Percentiles rank a stretch among this genome's conserved stretches.
Evolutionary conservation across 2,329 filamentous ascomycete species (phyloP).

Genomic region (Thermochaetoides dissita): DNA sequence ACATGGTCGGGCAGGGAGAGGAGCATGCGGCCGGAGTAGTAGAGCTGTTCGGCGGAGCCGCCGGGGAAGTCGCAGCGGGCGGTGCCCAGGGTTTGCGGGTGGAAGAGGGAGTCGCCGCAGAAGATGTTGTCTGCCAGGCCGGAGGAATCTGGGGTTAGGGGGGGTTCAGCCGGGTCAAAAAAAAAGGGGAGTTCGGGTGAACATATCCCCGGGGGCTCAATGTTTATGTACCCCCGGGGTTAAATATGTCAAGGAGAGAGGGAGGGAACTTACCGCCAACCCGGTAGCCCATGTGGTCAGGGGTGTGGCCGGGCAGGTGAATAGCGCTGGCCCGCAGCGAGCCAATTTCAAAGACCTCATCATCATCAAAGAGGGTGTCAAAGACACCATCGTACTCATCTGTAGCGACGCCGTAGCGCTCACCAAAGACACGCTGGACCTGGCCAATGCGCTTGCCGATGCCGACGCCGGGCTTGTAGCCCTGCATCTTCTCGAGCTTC

Average conservation of each 20-base stretch:
- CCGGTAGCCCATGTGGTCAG: constrained; percentile 45
- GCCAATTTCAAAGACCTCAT: constrained; percentile 39
- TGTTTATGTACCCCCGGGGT: no score
- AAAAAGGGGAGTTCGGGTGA: neutral
- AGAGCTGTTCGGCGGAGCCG: constrained; percentile 31
- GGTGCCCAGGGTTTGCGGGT: constrained; percentile 33
- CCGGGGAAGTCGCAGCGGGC: constrained; percentile 43
- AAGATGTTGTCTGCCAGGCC: constrained; percentile 28
- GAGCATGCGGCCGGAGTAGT: constrained; percentile 27
- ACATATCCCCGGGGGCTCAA: neutral
- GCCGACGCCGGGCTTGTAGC: constrained; percentile 29
- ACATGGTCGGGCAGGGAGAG: constrained; percentile 28
- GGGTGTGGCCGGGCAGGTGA: constrained; percentile 46
- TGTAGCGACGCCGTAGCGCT: constrained; percentile 30
- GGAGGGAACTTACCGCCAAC: constrained; percentile 28
- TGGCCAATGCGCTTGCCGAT: constrained; percentile 39
- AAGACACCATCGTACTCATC: constrained; percentile 34
- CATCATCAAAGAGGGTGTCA: constrained; percentile 38
- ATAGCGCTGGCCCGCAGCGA: constrained; percentile 29
- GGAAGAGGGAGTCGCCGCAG: constrained; percentile 39
- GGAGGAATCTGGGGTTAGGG: no score
- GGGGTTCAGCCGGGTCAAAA: neutral
- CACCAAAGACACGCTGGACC: constrained; percentile 36
- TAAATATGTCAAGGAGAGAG: neutral
- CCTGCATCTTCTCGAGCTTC: constrained; percentile 21